Conservation (phyloP, 305 asterid genomes). For the Fraxinus baroniana region DNA sequence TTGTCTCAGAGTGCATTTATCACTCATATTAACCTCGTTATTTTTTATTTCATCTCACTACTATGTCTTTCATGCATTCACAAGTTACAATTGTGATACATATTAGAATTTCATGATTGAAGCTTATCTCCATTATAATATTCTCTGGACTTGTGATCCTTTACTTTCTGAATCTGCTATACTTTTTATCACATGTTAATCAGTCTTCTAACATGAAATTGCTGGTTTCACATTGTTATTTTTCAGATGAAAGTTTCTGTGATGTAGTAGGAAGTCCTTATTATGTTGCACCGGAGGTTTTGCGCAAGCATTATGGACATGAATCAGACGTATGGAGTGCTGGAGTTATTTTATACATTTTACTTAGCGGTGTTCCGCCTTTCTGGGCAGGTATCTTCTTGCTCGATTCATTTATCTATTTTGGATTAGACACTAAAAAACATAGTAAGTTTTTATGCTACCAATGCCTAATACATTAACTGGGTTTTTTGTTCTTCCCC, state of each 20-base stretch:
- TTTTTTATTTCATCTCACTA: no score
- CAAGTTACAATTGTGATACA: background rate
- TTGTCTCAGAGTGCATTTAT: background rate
- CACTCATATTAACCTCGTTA: no score
- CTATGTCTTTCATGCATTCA: background rate
- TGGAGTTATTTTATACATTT: constrained; percentile 83
- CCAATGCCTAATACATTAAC: constrained; percentile 23
- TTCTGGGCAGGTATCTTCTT: constrained; percentile 76
- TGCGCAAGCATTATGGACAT: background rate
- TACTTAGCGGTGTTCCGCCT: constrained; percentile 95
- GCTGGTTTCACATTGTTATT: background rate
- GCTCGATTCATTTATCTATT: background rate
- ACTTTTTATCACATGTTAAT: background rate
- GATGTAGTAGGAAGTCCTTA: background rate
- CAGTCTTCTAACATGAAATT: background rate
- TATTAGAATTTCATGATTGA: background rate
- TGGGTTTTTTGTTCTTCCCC: constrained; percentile 22
- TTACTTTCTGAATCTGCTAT: background rate
- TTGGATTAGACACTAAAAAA: background rate
- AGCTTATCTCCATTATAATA: background rate
- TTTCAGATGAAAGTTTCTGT: background rate
- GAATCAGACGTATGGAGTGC: constrained; percentile 32
- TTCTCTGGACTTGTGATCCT: background rate
- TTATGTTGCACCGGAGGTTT: background rate
- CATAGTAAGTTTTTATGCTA: background rate